These are phyloP conservation scores for Beta lomatogona DNA, from an alignment of 179 eudicot genomes.

Conservation along the genomic window DNA sequence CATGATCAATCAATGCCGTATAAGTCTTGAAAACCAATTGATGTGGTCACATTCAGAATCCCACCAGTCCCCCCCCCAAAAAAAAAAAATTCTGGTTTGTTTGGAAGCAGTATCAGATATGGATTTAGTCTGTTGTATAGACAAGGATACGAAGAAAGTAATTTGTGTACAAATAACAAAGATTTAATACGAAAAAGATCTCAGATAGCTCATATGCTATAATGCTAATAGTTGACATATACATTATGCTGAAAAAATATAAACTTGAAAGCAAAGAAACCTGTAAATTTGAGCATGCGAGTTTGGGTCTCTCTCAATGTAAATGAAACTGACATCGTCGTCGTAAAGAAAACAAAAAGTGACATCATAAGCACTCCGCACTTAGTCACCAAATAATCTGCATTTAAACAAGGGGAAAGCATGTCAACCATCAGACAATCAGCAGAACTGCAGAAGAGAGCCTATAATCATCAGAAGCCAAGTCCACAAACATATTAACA, in stretches of 20 bases:
- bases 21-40: not conserved
- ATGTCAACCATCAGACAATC: constrained; percentile 13
- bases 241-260: constrained; percentile 8
- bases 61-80: not conserved
- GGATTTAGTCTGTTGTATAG: not conserved
- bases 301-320: constrained; percentile 98
- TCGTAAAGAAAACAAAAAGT: constrained; percentile 97
- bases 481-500: not conserved
- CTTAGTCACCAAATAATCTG: constrained; percentile 94
- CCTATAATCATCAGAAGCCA: not conserved
- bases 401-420: constrained; percentile 27
- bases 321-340: constrained; percentile 99
- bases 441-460: not conserved
- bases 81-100: not conserved
- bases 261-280: constrained; percentile 34
- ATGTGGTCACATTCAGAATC: not conserved
- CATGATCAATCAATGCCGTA: not conserved
- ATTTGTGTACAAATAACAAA: not conserved
- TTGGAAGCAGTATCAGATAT: not conserved
- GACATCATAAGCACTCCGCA: constrained; percentile 99
- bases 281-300: constrained; percentile 98
- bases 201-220: not conserved
- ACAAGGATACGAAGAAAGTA: not conserved
- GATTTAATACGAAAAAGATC: not conserved
- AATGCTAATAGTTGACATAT: constrained; percentile 3